These are phyloP conservation scores for Candida maris DNA, from an alignment of 805 yeast species.

Conservation along the genomic window DNA sequence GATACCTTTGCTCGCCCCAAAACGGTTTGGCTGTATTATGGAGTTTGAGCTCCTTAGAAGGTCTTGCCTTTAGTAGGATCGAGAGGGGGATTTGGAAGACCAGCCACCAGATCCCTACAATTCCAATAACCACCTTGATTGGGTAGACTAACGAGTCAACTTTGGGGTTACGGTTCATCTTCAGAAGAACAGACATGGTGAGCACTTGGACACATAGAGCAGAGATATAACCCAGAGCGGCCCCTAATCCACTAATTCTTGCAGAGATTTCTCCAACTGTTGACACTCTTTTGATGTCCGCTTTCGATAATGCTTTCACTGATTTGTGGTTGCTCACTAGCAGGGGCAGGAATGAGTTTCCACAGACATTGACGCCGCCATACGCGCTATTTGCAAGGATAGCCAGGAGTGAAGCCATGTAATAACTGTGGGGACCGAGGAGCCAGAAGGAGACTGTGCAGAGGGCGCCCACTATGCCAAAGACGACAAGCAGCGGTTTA, in stretches of 20 bases:
- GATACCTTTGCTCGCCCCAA: conserved; percentile 8
- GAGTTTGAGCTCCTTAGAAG: conserved; percentile 35
- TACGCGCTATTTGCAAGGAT: conserved; percentile 63
- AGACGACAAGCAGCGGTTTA: conserved; percentile 49
- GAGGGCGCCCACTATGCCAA: conserved; percentile 58
- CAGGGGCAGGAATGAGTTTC: conserved; percentile 67
- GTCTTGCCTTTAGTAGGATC: conserved; percentile 43
- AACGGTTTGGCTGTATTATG: conserved; percentile 12
- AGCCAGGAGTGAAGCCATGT: conserved; percentile 50
- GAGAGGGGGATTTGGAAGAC: conserved; percentile 62
- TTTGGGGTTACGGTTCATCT: conserved; percentile 18
- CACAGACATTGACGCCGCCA: conserved; percentile 78
- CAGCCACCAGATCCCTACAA: conserved; percentile 79
- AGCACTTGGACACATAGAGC: conserved; percentile 64
- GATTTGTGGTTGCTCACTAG: conserved; percentile 43
- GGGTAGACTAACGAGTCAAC: conserved; percentile 32
- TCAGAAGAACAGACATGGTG: conserved; percentile 45
- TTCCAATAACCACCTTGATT: conserved; percentile 54
- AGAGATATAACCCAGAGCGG: conserved; percentile 66
- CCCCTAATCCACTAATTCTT: conserved; percentile 61
- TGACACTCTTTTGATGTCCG: conserved; percentile 8
- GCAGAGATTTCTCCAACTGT: conserved; percentile 41
- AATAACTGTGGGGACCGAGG: conserved; percentile 39
- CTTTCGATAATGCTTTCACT: conserved; percentile 3
- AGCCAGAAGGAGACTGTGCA: conserved; percentile 46